A percentile compares a stretch with the other conserved stretches of the same genome.
These are phyloP conservation scores for Sclerotinia borealis DNA, from an alignment of 2,329 filamentous ascomycete genomes.

Conservation along the genomic window DNA sequence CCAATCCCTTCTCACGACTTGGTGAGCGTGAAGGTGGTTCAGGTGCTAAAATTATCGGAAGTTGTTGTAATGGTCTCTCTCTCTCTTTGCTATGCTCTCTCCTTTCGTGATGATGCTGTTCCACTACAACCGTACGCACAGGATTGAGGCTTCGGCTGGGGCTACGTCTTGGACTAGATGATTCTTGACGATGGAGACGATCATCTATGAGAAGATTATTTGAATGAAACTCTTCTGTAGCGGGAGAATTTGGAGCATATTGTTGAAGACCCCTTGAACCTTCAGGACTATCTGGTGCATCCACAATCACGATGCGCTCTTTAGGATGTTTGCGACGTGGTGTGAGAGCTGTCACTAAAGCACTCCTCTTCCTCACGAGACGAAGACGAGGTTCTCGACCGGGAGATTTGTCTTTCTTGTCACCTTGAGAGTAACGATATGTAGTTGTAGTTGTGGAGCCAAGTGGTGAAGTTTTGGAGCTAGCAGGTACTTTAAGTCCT, in stretches of 20 bases:
- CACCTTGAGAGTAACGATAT: conserved; percentile 22
- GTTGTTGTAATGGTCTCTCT: neutral
- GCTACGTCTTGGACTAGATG: conserved; percentile 18
- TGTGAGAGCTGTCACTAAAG: conserved; percentile 20
- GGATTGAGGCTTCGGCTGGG: conserved; percentile 17
- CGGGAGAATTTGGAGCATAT: conserved; percentile 36
- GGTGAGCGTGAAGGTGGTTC: neutral
- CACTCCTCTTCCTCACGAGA: conserved; percentile 29
- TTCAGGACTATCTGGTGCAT: conserved; percentile 41
- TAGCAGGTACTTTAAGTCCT: conserved; percentile 20
- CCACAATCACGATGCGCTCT: conserved; percentile 42
- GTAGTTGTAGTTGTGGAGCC: conserved; percentile 27
- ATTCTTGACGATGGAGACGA: conserved; percentile 18
- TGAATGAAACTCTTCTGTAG: conserved; percentile 25
- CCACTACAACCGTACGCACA: conserved; percentile 12
- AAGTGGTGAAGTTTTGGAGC: conserved; percentile 28
- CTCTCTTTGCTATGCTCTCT: conserved; percentile 6
- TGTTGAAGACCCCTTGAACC: conserved; percentile 39
- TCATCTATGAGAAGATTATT: conserved; percentile 28
- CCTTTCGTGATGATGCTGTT: neutral
- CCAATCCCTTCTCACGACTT: neutral
- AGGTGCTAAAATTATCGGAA: conserved; percentile 2
- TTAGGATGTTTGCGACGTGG: conserved; percentile 30
- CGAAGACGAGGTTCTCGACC: conserved; percentile 34
- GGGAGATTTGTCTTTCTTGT: conserved; percentile 26